Evolutionary conservation across 768 basidiomycete species (phyloP).

Genomic region (Lyophyllum atratum): DNA sequence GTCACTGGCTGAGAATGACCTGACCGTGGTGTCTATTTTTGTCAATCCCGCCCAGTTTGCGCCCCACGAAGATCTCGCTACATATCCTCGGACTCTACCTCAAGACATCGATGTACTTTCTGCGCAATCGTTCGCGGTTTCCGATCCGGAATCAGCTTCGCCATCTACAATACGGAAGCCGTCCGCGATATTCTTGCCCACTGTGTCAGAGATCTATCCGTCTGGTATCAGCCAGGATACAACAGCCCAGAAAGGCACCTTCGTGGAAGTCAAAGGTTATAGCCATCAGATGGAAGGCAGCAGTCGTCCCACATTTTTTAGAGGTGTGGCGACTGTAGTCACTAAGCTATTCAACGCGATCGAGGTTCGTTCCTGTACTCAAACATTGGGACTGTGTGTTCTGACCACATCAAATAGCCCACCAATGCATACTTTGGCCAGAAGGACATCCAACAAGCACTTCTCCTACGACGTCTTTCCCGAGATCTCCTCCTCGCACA

Average conservation of each 20-base stretch:
- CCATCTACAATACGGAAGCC: constrained; percentile 37
- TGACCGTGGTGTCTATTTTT: constrained; percentile 93
- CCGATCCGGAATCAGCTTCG: constrained; percentile 11
- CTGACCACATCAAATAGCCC: constrained; percentile 53
- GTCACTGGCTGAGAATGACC: constrained; percentile 76
- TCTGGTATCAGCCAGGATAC: constrained; percentile 84
- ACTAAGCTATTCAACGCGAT: constrained; percentile 94
- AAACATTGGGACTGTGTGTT: not conserved
- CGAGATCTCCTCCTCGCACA: constrained; percentile 81
- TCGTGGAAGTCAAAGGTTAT: constrained; percentile 90
- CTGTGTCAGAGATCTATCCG: constrained; percentile 87
- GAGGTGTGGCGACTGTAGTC: constrained; percentile 93
- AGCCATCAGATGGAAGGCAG: constrained; percentile 91
- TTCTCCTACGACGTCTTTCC: constrained; percentile 77
- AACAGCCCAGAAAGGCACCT: constrained; percentile 78
- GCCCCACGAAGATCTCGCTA: constrained; percentile 88
- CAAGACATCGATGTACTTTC: constrained; percentile 68
- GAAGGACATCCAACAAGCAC: constrained; percentile 96
- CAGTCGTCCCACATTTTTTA: constrained; percentile 88
- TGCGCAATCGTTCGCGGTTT: constrained; percentile 31
- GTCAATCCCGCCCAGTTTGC: constrained; percentile 99
- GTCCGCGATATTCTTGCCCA: constrained; percentile 79
- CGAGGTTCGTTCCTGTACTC: constrained; percentile 51
- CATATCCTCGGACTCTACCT: constrained; percentile 88
- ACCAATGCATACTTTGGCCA: constrained; percentile 95